Base-by-base conservation (phyloP, 306 rosid species). In the Prunus kanzakura region DNA sequence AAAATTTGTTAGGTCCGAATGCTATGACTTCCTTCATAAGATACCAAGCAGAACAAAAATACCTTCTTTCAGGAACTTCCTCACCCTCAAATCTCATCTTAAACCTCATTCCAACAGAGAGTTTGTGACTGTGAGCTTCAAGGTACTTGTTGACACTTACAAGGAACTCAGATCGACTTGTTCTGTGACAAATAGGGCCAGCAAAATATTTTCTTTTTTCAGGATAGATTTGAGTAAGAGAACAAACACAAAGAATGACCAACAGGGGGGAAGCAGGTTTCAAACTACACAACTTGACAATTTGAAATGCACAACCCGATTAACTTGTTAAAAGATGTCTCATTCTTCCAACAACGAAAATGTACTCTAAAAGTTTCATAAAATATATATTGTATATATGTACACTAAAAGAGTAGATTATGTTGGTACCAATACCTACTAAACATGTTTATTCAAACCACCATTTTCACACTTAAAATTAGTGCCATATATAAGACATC, bases 11-110 rank as follows among this genome's bases (percentile, higher is more conserved):
- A 86, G 64, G 45, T 25, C 13, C 73, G 73, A 8, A 20, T 4
- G 11, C 43, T 58, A 13, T 3, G 18, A 71, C 19, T 27, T 51
- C 57, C 23, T 62, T 63, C 2, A 19, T n/a, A 15, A 66, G 8
- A 54, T 7, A 32, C 49, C 13, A 32, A 67, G 52, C 67, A 72
- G 3, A 4, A 22, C 20, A 74, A 77, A 27, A 61, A 32, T 85
- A 94, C 98, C 98, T 94, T 87, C 98, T 90, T 82, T 94, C 97
- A 77, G 98, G 98, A 69, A 92, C 97, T 80, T 94, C 98, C 83
- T 94, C 98, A 6, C 97, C 98, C 89, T 94, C 98, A 54, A 94
- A 94, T 80, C 98, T 90, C 98, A 94, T 94, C 82, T 88, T 92
- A 83, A 94, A 94, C 87, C 98, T 91, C 98, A 92, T 94, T 63